These are phyloP conservation scores for Phyllachora maydis DNA, from an alignment of 2,329 filamentous ascomycete species.

Conservation along the genomic window DNA sequence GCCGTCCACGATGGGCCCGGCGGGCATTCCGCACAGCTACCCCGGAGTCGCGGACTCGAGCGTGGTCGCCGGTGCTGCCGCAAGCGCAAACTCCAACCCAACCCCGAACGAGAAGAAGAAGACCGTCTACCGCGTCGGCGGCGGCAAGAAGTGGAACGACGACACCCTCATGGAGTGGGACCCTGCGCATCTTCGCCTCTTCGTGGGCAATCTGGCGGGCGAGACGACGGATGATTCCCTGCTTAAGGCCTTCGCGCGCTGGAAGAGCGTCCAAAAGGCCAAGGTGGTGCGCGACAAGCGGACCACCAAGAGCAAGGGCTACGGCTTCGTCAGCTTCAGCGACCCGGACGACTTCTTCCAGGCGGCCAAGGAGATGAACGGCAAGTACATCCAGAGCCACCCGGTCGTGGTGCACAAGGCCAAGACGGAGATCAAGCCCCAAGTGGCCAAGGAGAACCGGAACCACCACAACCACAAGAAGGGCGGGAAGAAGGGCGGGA, in stretches of 20 bases:
- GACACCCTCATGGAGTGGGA: conserved; percentile 86
- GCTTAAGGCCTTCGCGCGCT: conserved; percentile 80
- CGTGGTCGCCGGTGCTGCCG: too few species aligned
- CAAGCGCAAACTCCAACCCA: conserved; percentile 20
- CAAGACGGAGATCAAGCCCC: conserved; percentile 75
- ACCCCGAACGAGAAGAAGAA: conserved; percentile 46
- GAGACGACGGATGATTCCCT: conserved; percentile 95
- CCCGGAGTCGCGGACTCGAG: too few species aligned
- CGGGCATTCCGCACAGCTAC: too few species aligned
- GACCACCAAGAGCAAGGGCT: conserved; percentile 89
- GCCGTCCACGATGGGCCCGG: conserved; percentile 7
- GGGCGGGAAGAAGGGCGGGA: conserved; percentile 12
- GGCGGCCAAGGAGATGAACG: conserved; percentile 94
- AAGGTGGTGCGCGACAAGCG: conserved; percentile 89
- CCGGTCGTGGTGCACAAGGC: conserved; percentile 74
- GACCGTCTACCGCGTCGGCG: conserved; percentile 74
- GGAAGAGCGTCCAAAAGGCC: conserved; percentile 76
- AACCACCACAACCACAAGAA: conserved; percentile 21
- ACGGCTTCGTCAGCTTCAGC: conserved; percentile 88
- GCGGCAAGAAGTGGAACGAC: conserved; percentile 86
- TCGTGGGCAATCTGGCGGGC: conserved; percentile 89
- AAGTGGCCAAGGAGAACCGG: conserved; percentile 42
- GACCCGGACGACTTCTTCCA: conserved; percentile 94
- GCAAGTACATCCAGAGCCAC: conserved; percentile 97
- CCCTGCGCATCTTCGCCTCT: conserved; percentile 79